Conservation (phyloP, 1,139 yeast genomes). For the Hansenula lynferdii region DNA sequence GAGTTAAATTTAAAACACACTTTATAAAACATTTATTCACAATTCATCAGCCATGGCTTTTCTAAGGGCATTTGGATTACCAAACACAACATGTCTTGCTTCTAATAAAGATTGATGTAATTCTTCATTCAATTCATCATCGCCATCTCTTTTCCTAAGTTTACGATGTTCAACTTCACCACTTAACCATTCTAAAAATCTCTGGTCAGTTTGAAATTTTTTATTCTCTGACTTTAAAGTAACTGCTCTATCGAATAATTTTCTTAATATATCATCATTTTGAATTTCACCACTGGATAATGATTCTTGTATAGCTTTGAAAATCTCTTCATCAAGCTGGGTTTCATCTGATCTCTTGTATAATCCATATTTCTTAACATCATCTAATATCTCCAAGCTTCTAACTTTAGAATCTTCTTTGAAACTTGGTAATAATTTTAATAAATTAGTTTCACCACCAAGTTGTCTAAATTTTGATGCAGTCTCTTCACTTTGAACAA, state of each 20-base stretch:
- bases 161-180: slow-evolving; percentile 40
- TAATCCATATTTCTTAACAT: slow-evolving; percentile 6
- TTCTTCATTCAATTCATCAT: slow-evolving; percentile 22
- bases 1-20: too few species aligned
- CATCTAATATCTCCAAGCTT: slow-evolving; percentile 23
- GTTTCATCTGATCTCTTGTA: slow-evolving; percentile 14
- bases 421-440: slow-evolving; percentile 19
- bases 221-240: slow-evolving; percentile 26
- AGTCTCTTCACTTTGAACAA: slow-evolving; percentile 28
- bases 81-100: slow-evolving; percentile 70
- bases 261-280: slow-evolving; percentile 37
- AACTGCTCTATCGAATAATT: slow-evolving; percentile 39
- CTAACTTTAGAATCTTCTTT: slow-evolving; percentile 21
- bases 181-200: slow-evolving; percentile 61
- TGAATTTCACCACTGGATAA: slow-evolving; percentile 22
- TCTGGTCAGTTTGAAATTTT: slow-evolving; percentile 23
- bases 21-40: slow-evolving; percentile 14
- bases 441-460: slow-evolving; percentile 13
- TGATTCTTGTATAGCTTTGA: slow-evolving; percentile 13
- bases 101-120: slow-evolving; percentile 45
- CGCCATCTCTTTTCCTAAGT: slow-evolving; percentile 22
- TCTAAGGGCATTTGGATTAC: slow-evolving; percentile 69
- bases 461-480: slow-evolving; percentile 8
- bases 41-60: slow-evolving; percentile 54
- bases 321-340: slow-evolving; percentile 6